These are phyloP conservation scores for Debaryomyces castellii DNA, from an alignment of 805 yeast genomes.

Conservation along the genomic window DNA sequence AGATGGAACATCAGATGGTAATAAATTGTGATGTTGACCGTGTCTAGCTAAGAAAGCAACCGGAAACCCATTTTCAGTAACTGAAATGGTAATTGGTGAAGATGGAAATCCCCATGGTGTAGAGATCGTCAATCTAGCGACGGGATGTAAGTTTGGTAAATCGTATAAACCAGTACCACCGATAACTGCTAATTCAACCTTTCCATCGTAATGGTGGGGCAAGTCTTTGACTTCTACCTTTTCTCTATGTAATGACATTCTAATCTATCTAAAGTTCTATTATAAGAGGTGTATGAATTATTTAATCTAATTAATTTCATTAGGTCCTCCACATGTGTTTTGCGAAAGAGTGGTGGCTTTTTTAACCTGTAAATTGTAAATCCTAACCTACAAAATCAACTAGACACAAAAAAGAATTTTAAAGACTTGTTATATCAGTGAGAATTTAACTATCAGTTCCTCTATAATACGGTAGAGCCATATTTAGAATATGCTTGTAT, in stretches of 20 bases:
- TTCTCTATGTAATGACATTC: conserved; percentile 39
- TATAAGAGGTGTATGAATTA: neutral
- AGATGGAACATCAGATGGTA: conserved; percentile 91
- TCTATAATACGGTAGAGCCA: neutral
- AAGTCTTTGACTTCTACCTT: conserved; percentile 23
- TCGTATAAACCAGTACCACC: conserved; percentile 99
- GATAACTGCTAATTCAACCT: conserved; percentile 82
- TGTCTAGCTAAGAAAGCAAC: conserved; percentile 95
- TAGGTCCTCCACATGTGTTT: neutral
- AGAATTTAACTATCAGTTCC: neutral
- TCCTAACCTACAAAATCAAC: conserved; percentile 1
- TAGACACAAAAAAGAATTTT: neutral
- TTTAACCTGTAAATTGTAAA: neutral
- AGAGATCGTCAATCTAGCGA: conserved; percentile 74
- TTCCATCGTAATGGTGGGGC: conserved; percentile 58
- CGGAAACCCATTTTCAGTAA: conserved; percentile 70
- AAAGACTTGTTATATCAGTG: neutral
- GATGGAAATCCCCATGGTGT: conserved; percentile 99
- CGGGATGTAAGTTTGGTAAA: conserved; percentile 77
- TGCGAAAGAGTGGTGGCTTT: neutral
- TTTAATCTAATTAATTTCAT: neutral
- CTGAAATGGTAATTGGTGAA: conserved; percentile 88
- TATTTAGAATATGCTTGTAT: conserved; percentile 1
- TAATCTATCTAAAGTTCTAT: neutral
- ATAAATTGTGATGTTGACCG: conserved; percentile 82